phyloP scores from a whole-genome alignment of 1,284 basidiomycete genomes.

The Rhodotorula glutinis region DNA sequence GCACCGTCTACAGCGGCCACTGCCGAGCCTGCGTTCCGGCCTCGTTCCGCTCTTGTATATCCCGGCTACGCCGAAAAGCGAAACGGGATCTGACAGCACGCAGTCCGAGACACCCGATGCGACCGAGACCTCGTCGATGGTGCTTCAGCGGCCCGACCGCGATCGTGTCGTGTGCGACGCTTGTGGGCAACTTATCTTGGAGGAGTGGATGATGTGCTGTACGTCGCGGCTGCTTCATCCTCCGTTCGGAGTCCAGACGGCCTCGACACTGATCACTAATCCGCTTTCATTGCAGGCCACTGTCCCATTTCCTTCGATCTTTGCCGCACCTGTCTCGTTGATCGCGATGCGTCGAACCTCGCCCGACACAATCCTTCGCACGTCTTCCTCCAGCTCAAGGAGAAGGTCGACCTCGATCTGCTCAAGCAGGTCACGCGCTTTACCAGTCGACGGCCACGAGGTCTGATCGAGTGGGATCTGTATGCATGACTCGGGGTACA shows the following conservation, averaged over 20 bases:
- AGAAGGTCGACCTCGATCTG: conserved; percentile 9
- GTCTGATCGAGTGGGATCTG: conserved; percentile 6
- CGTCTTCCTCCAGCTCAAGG: conserved; percentile 23
- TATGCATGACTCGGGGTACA: conserved; percentile 1
- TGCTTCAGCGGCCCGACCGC: background rate
- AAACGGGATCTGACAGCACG: background rate
- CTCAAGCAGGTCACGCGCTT: conserved; percentile 12
- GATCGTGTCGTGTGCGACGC: conserved; percentile 17
- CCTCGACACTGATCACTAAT: too few species aligned
- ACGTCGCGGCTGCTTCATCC: background rate
- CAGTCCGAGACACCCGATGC: background rate
- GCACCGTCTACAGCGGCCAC: conserved; percentile 1
- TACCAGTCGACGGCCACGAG: conserved; percentile 6
- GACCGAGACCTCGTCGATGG: background rate
- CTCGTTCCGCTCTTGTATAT: conserved; percentile 24
- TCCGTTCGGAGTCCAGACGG: too few species aligned
- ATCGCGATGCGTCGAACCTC: background rate
- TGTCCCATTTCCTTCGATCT: conserved; percentile 21
- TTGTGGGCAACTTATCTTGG: background rate
- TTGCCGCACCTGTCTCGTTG: conserved; percentile 13
- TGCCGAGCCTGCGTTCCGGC: conserved; percentile 9
- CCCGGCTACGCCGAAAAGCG: background rate
- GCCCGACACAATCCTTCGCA: conserved; percentile 15
- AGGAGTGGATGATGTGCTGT: conserved; percentile 28
- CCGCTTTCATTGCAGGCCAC: conserved; percentile 8